These are phyloP conservation scores for Teratosphaeria epicoccoides DNA, from an alignment of 2,329 filamentous ascomycete genomes.

Conservation along the genomic window DNA sequence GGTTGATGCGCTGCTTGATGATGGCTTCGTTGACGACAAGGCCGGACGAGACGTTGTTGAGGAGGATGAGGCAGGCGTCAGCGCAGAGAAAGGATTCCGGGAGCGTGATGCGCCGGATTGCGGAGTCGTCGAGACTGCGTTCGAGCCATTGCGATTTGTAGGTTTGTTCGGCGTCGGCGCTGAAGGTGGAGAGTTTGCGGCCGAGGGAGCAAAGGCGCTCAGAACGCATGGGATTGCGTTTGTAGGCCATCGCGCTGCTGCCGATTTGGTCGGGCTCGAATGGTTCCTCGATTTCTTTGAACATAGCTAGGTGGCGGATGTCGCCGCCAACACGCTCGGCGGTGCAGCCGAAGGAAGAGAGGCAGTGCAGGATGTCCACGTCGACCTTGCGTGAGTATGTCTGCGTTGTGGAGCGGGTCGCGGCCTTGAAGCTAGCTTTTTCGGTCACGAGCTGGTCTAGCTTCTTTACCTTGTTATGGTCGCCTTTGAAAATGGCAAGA, in stretches of 20 bases:
- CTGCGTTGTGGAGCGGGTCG: constrained; percentile 58
- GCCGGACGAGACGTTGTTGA: constrained; percentile 60
- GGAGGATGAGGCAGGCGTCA: constrained; percentile 50
- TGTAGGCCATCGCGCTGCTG: constrained; percentile 56
- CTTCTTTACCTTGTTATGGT: constrained; percentile 50
- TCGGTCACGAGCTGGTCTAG: constrained; percentile 54
- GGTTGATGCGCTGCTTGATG: constrained; percentile 56
- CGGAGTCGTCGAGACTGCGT: constrained; percentile 65
- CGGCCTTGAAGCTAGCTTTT: constrained; percentile 53
- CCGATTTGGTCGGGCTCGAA: constrained; percentile 73
- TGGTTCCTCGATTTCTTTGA: constrained; percentile 80
- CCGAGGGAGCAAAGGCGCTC: constrained; percentile 52
- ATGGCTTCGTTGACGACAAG: constrained; percentile 68
- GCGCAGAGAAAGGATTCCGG: constrained; percentile 40
- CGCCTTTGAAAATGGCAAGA: constrained; percentile 55
- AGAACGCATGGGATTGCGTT: constrained; percentile 50
- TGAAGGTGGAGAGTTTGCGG: constrained; percentile 40
- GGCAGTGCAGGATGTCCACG: constrained; percentile 66
- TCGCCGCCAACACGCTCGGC: constrained; percentile 64
- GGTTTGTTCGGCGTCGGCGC: constrained; percentile 51
- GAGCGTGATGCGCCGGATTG: constrained; percentile 49
- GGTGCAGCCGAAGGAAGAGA: constrained; percentile 68
- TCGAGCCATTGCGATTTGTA: constrained; percentile 68
- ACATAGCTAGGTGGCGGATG: constrained; percentile 60
- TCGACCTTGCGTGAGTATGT: constrained; percentile 77